Base-by-base conservation (phyloP, 306 rosid species). In the Sophora flavescens region DNA sequence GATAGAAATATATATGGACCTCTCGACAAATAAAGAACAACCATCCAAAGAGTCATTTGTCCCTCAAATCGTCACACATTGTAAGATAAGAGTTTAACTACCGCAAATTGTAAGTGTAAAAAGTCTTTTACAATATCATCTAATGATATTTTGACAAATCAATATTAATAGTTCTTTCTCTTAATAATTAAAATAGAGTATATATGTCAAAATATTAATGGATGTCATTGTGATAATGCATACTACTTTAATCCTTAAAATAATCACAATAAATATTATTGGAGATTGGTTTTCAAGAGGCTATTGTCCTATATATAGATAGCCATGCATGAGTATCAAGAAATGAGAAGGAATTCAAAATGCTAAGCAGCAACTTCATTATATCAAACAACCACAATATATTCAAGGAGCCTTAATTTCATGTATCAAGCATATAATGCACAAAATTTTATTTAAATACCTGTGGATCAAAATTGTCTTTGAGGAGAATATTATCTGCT, bases 391-490 rank as follows among this genome's bases (percentile, higher is more conserved):
- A 45, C 13, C 38, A 41, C 11, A 44, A 30, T 35, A 68, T 41
- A 45, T 58, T 36, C 48, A 66, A 4, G 58, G 17, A 76, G 38
- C 56, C 44, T 42, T 3, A 8, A 22, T 26, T n/a, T n/a, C 32
- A 15, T 8, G 12, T 52, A 35, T 52, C 15, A 52, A 48, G 63
- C 30, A 33, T 32, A 33, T 33, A 30, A 4, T 47, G 22, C 15
- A 63, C 3, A 42, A 42, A 42, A 14, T n/a, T 16, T 28, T 32
- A 4, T 41, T 18, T 54, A 77, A 36, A 63, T 89, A 93, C 98
- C 97, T 88, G 93, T 8, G 98, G 92, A 70, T 84, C 97, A 72
- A 81, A 93, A 74, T 91, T 87, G 63, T 88, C 82, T 1, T 96
- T 84, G 44, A 91, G 96, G 16, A 93, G 83, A 89, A 93, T 82